Evolutionary conservation across 306 rosid genomes (phyloP), one percentile per base, ranked within the genome.

Genomic region (Vigna radiata): DNA sequence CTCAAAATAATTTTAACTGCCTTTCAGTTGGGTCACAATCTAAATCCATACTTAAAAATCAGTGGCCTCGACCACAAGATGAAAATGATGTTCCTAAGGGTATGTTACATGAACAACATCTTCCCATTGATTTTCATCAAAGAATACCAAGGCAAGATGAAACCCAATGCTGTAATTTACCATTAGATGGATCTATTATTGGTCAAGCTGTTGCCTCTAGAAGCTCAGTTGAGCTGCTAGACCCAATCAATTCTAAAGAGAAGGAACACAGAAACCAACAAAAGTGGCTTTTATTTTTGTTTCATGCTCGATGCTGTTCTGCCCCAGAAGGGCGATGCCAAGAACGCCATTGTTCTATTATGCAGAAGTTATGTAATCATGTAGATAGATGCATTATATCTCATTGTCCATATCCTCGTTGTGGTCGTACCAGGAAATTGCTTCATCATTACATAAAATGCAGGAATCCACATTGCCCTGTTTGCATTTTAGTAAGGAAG

Each of bases 261-360:
- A 83, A 49, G 21, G 87, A 82, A 17, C 90, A 82, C 65, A 70
- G 75, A 77, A 89, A 91, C 84, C 99, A 96, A 77, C 98, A 88
- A 77, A 89, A 83, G 78, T 96, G 99, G 99, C 97, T 96, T 84
- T 78, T 96, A 79, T 96, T 96, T 85, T 80, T 96, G 65, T 82
- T 85, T 55, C 99, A 96, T 86, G 99, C 99, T 19, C 89, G 94
- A 48, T 77, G 86, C 4, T 96, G 99, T 77, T 31, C 82, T 49
- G 90, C 91, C 52, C 91, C 93, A 7, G 89, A 96, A 87, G 99
- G 99, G 56, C 85, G 77, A 85, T 96, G 99, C 85, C 87, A 50
- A 36, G 94, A 87, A 77, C 86, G 47, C 74, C 56, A 56, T 76
- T 96, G 99, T 84, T 25, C 86, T 27, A 76, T 14, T 79, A 93